Evolutionary conservation across 148 eudicot genomes (phyloP).

Genomic region (Vaccinium darrowii): DNA sequence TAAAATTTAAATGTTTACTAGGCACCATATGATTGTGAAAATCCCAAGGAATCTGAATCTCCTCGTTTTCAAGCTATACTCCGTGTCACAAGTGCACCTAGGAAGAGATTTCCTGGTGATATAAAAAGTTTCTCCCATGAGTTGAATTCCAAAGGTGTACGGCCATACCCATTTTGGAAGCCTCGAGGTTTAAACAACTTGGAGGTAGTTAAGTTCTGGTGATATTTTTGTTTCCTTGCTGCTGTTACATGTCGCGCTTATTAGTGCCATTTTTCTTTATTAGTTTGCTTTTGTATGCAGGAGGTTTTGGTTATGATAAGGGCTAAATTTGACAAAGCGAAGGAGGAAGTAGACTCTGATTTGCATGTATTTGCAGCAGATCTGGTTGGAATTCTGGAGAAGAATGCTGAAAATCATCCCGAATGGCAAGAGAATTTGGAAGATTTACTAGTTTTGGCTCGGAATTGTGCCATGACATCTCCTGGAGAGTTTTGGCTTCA

Average conservation of each 20-base stretch:
- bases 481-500: slow-evolving; percentile 97
- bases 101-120: slow-evolving; percentile 85
- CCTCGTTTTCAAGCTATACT: slow-evolving; percentile 99
- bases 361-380: slow-evolving; percentile 92
- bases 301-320: slow-evolving; percentile 90
- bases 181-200: slow-evolving; percentile 91
- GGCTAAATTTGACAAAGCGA: slow-evolving; percentile 94
- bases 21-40: slow-evolving; percentile 84
- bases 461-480: slow-evolving; percentile 89
- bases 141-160: slow-evolving; percentile 95
- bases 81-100: slow-evolving; percentile 93
- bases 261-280: slow-evolving; percentile 14
- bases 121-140: slow-evolving; percentile 98
- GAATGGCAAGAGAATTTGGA: slow-evolving; percentile 98
- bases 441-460: slow-evolving; percentile 83
- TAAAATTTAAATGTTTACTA: slow-evolving; percentile 24
- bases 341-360: slow-evolving; percentile 98
- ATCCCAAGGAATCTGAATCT: slow-evolving; percentile 99
- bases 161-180: slow-evolving; percentile 92
- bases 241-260: slow-evolving; percentile 4
- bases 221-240: slow-evolving; percentile 4
- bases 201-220: slow-evolving; percentile 49
- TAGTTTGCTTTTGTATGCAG: slow-evolving; percentile 36
- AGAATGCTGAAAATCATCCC: slow-evolving; percentile 84
- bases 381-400: slow-evolving; percentile 83